Evolutionary conservation across 1,284 basidiomycete genomes (phyloP).

Genomic region (Microbotryomycetes sp.): DNA sequence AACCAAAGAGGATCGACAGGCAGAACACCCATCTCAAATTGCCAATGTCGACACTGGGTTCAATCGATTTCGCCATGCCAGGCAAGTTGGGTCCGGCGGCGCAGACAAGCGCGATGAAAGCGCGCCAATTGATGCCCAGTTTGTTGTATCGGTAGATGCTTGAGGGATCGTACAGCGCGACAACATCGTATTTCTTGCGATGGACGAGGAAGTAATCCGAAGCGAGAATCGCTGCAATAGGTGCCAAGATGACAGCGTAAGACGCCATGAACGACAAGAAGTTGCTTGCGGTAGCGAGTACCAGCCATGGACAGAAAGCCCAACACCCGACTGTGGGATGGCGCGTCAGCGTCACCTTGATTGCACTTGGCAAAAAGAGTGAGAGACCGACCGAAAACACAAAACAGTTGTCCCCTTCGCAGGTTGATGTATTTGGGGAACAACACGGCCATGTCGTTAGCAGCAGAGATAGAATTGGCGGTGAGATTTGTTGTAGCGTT

Average conservation of each 20-base stretch:
- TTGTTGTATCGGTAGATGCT: slow-evolving; percentile 18
- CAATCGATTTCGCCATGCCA: slow-evolving; percentile 25
- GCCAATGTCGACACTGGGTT: slow-evolving; percentile 15
- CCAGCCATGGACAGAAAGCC: slow-evolving; percentile 17
- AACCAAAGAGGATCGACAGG: neutral
- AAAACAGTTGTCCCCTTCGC: slow-evolving; percentile 58
- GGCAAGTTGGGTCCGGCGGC: slow-evolving; percentile 24
- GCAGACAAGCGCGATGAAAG: slow-evolving; percentile 19
- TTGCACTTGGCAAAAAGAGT: no score
- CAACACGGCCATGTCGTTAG: slow-evolving; percentile 55
- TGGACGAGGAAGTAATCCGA: slow-evolving; percentile 30
- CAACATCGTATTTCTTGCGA: slow-evolving; percentile 14
- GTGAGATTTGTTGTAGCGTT: slow-evolving; percentile 36
- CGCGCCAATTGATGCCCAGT: slow-evolving; percentile 19
- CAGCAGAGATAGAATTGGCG: slow-evolving; percentile 61
- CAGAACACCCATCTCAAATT: slow-evolving; percentile 18
- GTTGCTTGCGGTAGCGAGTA: neutral
- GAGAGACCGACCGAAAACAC: no score
- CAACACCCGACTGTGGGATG: slow-evolving; percentile 12
- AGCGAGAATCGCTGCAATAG: slow-evolving; percentile 25
- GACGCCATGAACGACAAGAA: slow-evolving; percentile 11
- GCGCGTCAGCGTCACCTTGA: slow-evolving; percentile 4
- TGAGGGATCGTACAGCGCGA: slow-evolving; percentile 20
- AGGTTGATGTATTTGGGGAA: slow-evolving; percentile 47
- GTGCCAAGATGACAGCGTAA: slow-evolving; percentile 17